phyloP scores from a whole-genome alignment of 108 stramenopile species.

The Cyclostephanos invisitatus region DNA sequence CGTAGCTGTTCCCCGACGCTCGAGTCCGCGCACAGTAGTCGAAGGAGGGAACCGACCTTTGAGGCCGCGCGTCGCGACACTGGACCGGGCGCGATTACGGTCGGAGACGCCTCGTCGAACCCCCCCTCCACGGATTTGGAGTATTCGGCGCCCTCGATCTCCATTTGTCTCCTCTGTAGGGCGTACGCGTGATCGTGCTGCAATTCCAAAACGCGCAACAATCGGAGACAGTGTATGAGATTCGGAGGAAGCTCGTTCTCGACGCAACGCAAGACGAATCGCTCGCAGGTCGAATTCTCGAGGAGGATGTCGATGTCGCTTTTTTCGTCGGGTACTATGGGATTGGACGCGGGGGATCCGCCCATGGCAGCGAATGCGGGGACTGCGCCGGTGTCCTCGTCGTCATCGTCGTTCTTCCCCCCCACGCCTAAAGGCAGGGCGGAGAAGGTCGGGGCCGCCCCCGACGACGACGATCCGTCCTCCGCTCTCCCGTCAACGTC shows the following conservation, averaged over 20 bases:
- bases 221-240: conserved; percentile 91
- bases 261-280: conserved; percentile 87
- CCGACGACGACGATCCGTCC: not conserved
- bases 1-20: conserved; percentile 91
- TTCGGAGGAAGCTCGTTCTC: conserved; percentile 95
- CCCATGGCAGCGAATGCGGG: conserved; percentile 1
- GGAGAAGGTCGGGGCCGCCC: not conserved
- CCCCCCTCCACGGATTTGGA: conserved; percentile 22
- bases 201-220: conserved; percentile 91
- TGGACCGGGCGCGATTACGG: conserved; percentile 23
- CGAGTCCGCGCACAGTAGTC: conserved; percentile 78
- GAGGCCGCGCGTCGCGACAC: conserved; percentile 61
- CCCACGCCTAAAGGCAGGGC: conserved; percentile 2
- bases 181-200: conserved; percentile 73
- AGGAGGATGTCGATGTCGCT: conserved; percentile 76
- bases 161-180: not conserved
- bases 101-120: conserved; percentile 23
- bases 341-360: not conserved
- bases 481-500: not conserved
- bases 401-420: conserved; percentile 6
- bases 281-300: conserved; percentile 64
- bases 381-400: conserved; percentile 2
- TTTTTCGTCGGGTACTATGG: not conserved
- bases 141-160: conserved; percentile 12
- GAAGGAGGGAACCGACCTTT: conserved; percentile 79